Evolutionary conservation across 176 grass and related monocot species (phyloP).

Genomic region (Hordeum vulgare): MorexV3_pseudomolecules_assembly NC_058522.1:491451393-491451892

Average conservation of each 20-base stretch:
- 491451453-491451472: background rate
- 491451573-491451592: background rate
- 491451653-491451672: background rate
- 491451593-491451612: background rate
- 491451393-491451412: background rate
- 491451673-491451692: conserved; percentile 1
- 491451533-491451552: background rate
- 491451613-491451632: background rate
- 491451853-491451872: background rate
- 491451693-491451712: conserved; percentile 33
- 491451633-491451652: too few species aligned
- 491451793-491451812: conserved; percentile 26
- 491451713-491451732: conserved; percentile 20
- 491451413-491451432: background rate
- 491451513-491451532: background rate
- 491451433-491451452: background rate
- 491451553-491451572: background rate
- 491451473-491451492: background rate
- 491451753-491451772: conserved; percentile 16
- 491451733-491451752: conserved; percentile 14
- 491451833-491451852: background rate
- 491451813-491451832: conserved; percentile 21
- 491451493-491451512: background rate
- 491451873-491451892: background rate
- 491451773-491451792: conserved; percentile 25